phyloP scores from a whole-genome alignment of 345 rosid species.

The Pelargonium nanum region DNA sequence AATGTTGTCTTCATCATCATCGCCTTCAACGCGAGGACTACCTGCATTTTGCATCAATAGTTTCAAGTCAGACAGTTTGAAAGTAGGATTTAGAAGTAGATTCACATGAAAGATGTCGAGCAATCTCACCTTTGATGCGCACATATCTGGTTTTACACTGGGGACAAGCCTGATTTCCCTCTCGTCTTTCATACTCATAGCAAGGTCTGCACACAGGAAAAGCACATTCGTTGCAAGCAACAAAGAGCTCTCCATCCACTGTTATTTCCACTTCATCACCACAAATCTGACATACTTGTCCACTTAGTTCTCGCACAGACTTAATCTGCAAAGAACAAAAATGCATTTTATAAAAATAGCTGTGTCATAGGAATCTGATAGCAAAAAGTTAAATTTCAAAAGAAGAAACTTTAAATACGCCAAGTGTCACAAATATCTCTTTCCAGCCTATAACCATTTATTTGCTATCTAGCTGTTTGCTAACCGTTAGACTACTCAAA shows the following conservation, averaged over 20 bases:
- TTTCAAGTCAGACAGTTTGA: neutral
- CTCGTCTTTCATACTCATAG: slow-evolving; percentile 85
- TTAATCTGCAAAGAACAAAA: slow-evolving; percentile 36
- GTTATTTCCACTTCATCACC: slow-evolving; percentile 74
- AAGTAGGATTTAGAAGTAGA: neutral
- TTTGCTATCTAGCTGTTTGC: too few species aligned
- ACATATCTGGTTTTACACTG: slow-evolving; percentile 88
- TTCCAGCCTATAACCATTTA: neutral
- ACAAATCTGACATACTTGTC: slow-evolving; percentile 85
- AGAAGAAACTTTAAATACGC: too few species aligned
- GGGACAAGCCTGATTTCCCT: slow-evolving; percentile 89
- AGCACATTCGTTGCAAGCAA: slow-evolving; percentile 96
- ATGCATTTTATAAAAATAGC: neutral
- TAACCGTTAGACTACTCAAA: too few species aligned
- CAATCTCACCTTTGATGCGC: slow-evolving; percentile 59
- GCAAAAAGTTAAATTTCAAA: too few species aligned
- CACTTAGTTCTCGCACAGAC: slow-evolving; percentile 55
- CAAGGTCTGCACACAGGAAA: slow-evolving; percentile 91
- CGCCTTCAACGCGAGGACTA: slow-evolving; percentile 55
- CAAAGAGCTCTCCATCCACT: slow-evolving; percentile 69
- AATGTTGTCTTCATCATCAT: slow-evolving; percentile 60
- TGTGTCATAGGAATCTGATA: neutral
- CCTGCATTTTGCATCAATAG: slow-evolving; percentile 27
- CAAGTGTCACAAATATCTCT: neutral
- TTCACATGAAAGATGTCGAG: neutral